phyloP scores from a whole-genome alignment of 768 basidiomycete genomes.

The Auricularia auricula-judae region DNA sequence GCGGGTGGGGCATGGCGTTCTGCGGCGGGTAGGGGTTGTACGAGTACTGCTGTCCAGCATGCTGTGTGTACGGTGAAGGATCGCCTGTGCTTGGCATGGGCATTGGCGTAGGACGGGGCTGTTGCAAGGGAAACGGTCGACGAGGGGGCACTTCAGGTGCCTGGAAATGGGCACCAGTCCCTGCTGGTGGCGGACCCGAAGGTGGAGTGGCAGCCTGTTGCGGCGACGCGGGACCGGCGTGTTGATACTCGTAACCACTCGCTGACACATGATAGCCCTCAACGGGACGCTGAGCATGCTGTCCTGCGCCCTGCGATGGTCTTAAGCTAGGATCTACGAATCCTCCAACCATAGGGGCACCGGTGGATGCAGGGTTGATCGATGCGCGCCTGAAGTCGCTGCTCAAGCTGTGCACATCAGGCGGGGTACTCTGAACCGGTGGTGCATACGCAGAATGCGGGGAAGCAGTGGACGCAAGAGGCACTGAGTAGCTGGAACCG shows the following conservation, averaged over 20 bases:
- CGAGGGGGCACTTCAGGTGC: neutral
- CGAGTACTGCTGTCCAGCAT: neutral
- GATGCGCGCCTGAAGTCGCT: too few species aligned
- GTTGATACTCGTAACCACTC: neutral
- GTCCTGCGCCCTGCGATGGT: too few species aligned
- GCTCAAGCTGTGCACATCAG: too few species aligned
- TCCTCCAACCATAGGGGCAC: too few species aligned
- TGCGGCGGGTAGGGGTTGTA: neutral
- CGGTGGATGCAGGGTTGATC: too few species aligned
- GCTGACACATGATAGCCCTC: neutral
- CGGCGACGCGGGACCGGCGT: neutral
- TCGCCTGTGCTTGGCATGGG: neutral
- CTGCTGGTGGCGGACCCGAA: conserved; percentile 1
- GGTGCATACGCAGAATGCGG: neutral
- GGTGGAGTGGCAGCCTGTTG: neutral
- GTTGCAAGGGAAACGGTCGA: conserved; percentile 1
- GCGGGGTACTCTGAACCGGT: too few species aligned
- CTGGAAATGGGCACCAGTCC: neutral
- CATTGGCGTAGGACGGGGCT: neutral
- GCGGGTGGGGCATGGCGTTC: neutral
- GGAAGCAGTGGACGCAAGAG: neutral
- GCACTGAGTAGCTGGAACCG: neutral
- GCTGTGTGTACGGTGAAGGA: neutral
- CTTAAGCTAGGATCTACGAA: too few species aligned
- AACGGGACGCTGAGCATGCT: too few species aligned